Evolutionary conservation across 495 filamentous ascomycete genomes (phyloP), one percentile per base, ranked within the genome.

Genomic region (Annulohypoxylon moriforme): DNA sequence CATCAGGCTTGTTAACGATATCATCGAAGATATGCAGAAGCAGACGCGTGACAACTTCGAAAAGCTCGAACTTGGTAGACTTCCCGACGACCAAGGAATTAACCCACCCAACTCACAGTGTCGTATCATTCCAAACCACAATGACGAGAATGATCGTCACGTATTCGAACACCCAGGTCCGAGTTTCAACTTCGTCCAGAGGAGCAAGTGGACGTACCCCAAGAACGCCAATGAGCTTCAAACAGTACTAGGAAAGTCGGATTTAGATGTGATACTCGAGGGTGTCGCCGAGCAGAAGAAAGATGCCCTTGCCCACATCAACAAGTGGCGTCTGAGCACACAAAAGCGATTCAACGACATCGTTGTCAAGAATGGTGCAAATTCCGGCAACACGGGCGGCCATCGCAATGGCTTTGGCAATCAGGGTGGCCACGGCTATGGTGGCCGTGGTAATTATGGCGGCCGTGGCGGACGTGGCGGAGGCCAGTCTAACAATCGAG

Each of bases 21-120:
- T 84, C 59, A 83, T 79, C 31, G 85, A 87, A 24, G 74, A 77
- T 1, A 87, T 89, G 79, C 79, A 82, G 40, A 81, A 76, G 62
- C 81, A 83, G 24, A 75, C 87, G 44, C 74, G 69, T 42, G 78
- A 82, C 18, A 80, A 76, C 52, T 88, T 87, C 33, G 85, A 88
- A 60, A 59, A 75, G 0, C 68, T 81, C 5, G 69, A 74, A 3
- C 60, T 71, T 24, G 24, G 9, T 7, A 34, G 59, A 9, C 34
- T 76, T 27, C 29, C 61, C 8, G 46, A 69, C 10, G 62, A 61
- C 33, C 57, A 71, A 31, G 76, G 76, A 34, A 74, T 78, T 22
- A 53, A 66, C 18, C 42, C 76, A 5, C 74, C 71, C 42, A 72
- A 66, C 18, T 44, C 53, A 22, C 24, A 50, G 9, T 71, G 58